Evolutionary conservation across 257 asterid genomes (phyloP), one percentile per base, ranked within the genome.

Genomic region (Fraxinus americana): DNA sequence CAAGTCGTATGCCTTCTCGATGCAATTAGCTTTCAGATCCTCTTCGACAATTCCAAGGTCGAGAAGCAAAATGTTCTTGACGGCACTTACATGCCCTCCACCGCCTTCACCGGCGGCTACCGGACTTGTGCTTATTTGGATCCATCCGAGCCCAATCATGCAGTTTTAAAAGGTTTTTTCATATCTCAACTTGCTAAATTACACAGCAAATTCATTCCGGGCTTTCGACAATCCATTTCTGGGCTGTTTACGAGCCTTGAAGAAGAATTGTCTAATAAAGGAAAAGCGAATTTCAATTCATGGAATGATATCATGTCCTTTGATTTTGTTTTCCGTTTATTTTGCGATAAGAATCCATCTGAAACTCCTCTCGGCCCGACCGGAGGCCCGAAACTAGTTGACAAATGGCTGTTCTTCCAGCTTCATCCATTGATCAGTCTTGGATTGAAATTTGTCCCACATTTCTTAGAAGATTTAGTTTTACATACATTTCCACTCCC

Each of bases 11-110:
- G 91, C 35, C 83, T 94, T 19, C 91, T 92, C 23, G 98, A 94
- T 75, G 88, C 97, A 74, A 25, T 83, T 14, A 92, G 97, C 52
- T 92, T 90, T 63, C 92, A 83, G 0, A 70, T 89, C 11, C 95
- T 94, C 63, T 90, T 94, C 83, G 98, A 94, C 85, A 87, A 71
- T 43, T 88, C 98, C 59, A 89, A 79, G 25, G 89, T 94, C 21
- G 97, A 94, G 52, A 94, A 93, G 59, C 81, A 32, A 16, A 72
- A 90, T 76, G 90, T 94, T 9, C 93, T 94, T 2, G 97, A 94
- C 78, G 98, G 98, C 54, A 92, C 97, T 0, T 94, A 16, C 90
- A 75, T 94, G 84, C 98, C 98, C 4, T 86, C 96, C n/a, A 79
- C 91, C 10, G 38, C 82, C 19, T 87, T 82, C 85, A 88, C 85